A percentile compares a stretch with the other conserved stretches of the same genome.
These are phyloP conservation scores for Guadua angustifolia DNA, from an alignment of 176 grass and related monocot genomes.

Conservation along the genomic window DNA sequence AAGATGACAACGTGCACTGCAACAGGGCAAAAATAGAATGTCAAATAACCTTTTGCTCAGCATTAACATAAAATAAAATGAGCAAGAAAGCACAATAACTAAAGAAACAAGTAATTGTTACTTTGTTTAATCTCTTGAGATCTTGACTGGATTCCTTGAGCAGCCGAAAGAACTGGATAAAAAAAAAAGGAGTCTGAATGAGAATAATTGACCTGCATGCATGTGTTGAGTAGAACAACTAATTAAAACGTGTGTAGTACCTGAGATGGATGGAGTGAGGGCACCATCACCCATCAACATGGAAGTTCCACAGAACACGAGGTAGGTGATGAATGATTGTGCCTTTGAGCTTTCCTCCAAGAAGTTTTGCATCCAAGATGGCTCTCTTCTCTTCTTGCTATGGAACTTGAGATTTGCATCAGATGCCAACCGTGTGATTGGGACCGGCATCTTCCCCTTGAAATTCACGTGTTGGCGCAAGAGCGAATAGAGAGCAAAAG, in stretches of 20 bases:
- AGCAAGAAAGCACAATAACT: not conserved
- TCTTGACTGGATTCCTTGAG: conserved; percentile 73
- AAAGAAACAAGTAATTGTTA: not conserved
- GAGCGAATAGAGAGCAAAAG: conserved; percentile 75
- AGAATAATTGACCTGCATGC: not conserved
- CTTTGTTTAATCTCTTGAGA: conserved; percentile 53
- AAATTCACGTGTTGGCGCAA: conserved; percentile 64
- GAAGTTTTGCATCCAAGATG: conserved; percentile 42
- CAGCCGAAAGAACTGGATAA: conserved; percentile 66
- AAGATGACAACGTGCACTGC: conserved; percentile 59
- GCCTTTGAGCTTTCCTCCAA: conserved; percentile 44
- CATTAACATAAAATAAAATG: not conserved
- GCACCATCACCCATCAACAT: conserved; percentile 77
- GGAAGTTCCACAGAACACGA: conserved; percentile 66
- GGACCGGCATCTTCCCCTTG: conserved; percentile 56
- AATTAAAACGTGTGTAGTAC: conserved; percentile 11
- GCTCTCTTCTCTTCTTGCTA: conserved; percentile 21
- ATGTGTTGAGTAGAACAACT: not conserved
- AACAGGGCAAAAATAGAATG: not conserved
- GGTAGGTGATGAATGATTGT: conserved; percentile 50
- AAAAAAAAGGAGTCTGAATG: not conserved
- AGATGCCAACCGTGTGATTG: conserved; percentile 35
- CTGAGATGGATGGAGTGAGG: conserved; percentile 74
- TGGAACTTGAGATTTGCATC: conserved; percentile 53
- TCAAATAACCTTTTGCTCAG: not conserved